Conservation (phyloP, 2,329 filamentous ascomycete species). For the Magnaporthiopsis poae region DNA sequence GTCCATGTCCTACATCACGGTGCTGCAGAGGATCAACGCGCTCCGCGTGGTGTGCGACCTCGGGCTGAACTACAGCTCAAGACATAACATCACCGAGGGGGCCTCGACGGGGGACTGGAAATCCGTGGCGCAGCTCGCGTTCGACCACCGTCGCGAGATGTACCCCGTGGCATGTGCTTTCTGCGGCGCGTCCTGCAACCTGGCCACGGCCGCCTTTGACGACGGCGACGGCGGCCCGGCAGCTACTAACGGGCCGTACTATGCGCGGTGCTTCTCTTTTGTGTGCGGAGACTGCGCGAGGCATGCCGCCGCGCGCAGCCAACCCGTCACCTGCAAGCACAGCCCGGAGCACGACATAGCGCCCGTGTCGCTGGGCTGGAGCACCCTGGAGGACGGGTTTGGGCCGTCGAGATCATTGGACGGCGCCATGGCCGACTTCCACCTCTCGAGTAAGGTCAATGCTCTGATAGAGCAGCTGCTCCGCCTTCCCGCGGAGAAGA, state of each 20-base stretch:
- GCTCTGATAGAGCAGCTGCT: background rate
- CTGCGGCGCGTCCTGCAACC: background rate
- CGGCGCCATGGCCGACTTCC: background rate
- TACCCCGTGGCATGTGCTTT: background rate
- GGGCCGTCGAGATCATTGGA: background rate
- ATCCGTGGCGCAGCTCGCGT: background rate
- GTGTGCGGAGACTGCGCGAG: background rate
- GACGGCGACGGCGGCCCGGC: background rate
- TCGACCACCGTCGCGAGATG: background rate
- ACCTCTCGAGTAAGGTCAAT: background rate
- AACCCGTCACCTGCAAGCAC: background rate
- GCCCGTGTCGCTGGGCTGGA: background rate
- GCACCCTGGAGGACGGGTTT: background rate
- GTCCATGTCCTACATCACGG: constrained; percentile 26
- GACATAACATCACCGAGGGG: constrained; percentile 15
- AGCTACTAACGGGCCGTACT: background rate
- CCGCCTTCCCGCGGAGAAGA: too few species aligned
- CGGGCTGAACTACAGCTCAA: constrained; percentile 27
- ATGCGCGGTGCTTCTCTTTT: background rate
- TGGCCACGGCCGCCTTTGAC: background rate
- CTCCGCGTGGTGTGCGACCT: constrained; percentile 37
- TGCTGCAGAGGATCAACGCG: constrained; percentile 33
- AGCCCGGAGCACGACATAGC: background rate
- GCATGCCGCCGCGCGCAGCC: background rate
- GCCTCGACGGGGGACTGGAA: background rate